Percentiles rank a stretch among this genome's conserved stretches.
Conservation (phyloP, 306 rosid genomes). For the Begonia loranthoides region DNA sequence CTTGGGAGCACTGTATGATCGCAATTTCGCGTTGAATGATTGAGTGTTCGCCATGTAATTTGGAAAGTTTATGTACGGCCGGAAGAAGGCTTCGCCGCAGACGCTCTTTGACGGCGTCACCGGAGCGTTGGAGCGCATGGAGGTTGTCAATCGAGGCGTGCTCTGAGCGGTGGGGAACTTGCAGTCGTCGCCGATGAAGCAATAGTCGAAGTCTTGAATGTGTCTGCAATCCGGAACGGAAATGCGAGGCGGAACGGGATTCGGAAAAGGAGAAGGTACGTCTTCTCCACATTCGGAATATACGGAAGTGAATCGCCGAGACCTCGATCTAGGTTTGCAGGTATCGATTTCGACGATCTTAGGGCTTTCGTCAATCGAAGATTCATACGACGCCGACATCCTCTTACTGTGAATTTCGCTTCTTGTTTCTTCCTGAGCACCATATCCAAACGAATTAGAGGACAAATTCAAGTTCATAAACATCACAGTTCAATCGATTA, state of each 20-base stretch:
- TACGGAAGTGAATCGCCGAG: slow-evolving; percentile 33
- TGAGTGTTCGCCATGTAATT: slow-evolving; percentile 76
- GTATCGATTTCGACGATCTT: slow-evolving; percentile 93
- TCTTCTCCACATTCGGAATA: slow-evolving; percentile 71
- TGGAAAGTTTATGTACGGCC: slow-evolving; percentile 46
- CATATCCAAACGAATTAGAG: neutral
- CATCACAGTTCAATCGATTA: neutral
- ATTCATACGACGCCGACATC: slow-evolving; percentile 42
- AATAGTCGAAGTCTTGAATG: slow-evolving; percentile 57
- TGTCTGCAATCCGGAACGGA: slow-evolving; percentile 32
- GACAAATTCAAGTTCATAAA: neutral
- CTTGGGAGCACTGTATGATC: slow-evolving; percentile 89
- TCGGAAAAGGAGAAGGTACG: slow-evolving; percentile 4
- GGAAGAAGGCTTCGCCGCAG: slow-evolving; percentile 45
- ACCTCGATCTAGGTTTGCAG: slow-evolving; percentile 56
- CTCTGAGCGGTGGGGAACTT: slow-evolving; percentile 64
- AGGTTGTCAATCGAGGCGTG: slow-evolving; percentile 64
- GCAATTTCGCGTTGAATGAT: slow-evolving; percentile 69
- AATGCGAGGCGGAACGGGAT: slow-evolving; percentile 27
- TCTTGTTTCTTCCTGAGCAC: slow-evolving; percentile 41
- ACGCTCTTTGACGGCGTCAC: slow-evolving; percentile 73
- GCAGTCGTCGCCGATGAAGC: slow-evolving; percentile 47
- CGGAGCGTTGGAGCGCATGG: slow-evolving; percentile 25
- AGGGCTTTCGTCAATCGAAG: slow-evolving; percentile 56
- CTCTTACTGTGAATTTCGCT: slow-evolving; percentile 74